Percentiles rank a stretch among this genome's conserved stretches.
Conservation (phyloP, 2,329 filamentous ascomycete genomes). For the Remersonia thermophila region DNA sequence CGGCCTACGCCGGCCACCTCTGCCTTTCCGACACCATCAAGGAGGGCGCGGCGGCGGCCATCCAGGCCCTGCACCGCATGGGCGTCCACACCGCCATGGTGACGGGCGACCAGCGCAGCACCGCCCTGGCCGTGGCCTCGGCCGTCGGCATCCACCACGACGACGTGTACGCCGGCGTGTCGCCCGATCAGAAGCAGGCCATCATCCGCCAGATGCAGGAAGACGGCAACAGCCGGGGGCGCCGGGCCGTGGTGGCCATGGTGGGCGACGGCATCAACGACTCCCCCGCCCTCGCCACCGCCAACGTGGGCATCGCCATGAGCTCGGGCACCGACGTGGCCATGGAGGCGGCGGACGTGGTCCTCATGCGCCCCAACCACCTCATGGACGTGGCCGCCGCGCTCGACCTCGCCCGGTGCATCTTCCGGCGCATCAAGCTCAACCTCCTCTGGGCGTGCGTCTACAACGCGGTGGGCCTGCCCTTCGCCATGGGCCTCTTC, state of each 20-base stretch:
- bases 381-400: constrained; percentile 86
- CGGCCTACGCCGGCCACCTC: constrained; percentile 66
- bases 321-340: constrained; percentile 89
- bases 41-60: constrained; percentile 65
- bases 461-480: constrained; percentile 84
- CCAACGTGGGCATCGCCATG: constrained; percentile 87
- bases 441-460: constrained; percentile 87
- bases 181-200: constrained; percentile 78
- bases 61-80: constrained; percentile 73
- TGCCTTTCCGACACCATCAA: constrained; percentile 87
- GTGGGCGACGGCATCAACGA: constrained; percentile 98
- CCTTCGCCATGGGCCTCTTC: constrained; percentile 95
- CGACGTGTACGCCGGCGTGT: constrained; percentile 75
- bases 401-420: constrained; percentile 66
- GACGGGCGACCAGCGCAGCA: constrained; percentile 79
- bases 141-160: constrained; percentile 67
- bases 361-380: constrained; percentile 86
- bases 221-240: constrained; percentile 21
- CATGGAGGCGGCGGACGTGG: constrained; percentile 92
- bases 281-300: constrained; percentile 84
- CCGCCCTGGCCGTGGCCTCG: constrained; percentile 71
- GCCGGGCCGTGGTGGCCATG: constrained; percentile 72
- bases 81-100: constrained; percentile 82
- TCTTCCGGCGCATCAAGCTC: constrained; percentile 86
- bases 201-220: constrained; percentile 67